phyloP scores from a whole-genome alignment of 1,284 basidiomycete genomes.

The Schizophyllum commune region DNA sequence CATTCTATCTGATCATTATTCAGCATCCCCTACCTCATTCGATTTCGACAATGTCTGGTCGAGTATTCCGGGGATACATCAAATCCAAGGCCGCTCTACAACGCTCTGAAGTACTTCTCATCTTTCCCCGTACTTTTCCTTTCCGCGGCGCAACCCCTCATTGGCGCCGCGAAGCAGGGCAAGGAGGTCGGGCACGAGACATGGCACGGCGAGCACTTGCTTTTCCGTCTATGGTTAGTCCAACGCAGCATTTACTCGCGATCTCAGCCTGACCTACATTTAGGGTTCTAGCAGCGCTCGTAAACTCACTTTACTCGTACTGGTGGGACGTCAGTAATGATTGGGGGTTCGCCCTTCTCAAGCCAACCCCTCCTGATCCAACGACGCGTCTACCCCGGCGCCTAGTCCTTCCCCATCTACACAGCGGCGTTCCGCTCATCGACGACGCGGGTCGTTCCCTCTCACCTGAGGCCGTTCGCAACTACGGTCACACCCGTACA shows the following conservation, averaged over 20 bases:
- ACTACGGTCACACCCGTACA: background rate
- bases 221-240: conserved; percentile 77
- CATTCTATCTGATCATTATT: conserved; percentile 8
- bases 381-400: conserved; percentile 15
- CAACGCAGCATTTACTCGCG: conserved; percentile 1
- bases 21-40: conserved; percentile 86
- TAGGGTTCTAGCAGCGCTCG: conserved; percentile 78
- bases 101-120: conserved; percentile 94
- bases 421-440: conserved; percentile 21
- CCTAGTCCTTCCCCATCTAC: conserved; percentile 36
- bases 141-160: conserved; percentile 65
- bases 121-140: conserved; percentile 97
- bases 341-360: conserved; percentile 87
- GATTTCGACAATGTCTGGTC: conserved; percentile 88
- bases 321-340: conserved; percentile 99
- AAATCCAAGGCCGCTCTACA: conserved; percentile 77
- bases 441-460: conserved; percentile 7
- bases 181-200: conserved; percentile 39
- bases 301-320: conserved; percentile 94
- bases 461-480: background rate
- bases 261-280: conserved; percentile 2
- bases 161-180: conserved; percentile 51
- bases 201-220: conserved; percentile 71
- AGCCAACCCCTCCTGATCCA: conserved; percentile 20
- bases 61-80: conserved; percentile 66